Conservation (phyloP, 192 early-diverging fungal genomes). For the Coemansia sp. region DNA sequence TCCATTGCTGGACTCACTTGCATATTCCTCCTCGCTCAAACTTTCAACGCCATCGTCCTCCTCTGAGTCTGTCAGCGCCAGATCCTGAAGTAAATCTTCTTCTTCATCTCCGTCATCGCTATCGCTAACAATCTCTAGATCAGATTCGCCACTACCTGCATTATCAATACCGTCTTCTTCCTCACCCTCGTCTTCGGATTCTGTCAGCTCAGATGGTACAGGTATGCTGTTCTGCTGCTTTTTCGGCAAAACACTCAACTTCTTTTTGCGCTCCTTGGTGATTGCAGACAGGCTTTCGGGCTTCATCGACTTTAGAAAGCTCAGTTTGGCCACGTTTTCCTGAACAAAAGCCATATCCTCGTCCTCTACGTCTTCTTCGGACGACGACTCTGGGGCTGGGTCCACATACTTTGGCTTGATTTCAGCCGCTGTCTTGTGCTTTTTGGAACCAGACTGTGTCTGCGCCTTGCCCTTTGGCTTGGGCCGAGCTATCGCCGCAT, state of each 20-base stretch:
- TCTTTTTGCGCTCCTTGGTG: constrained; percentile 41
- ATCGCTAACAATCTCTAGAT: constrained; percentile 34
- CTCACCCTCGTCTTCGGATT: constrained; percentile 22
- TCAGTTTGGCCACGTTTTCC: constrained; percentile 29
- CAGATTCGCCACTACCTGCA: constrained; percentile 20
- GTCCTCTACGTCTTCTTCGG: constrained; percentile 40
- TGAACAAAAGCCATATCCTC: constrained; percentile 52
- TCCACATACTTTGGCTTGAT: not conserved
- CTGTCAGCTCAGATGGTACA: constrained; percentile 8
- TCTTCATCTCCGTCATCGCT: constrained; percentile 8
- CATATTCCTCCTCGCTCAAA: constrained; percentile 5
- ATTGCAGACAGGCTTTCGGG: constrained; percentile 27
- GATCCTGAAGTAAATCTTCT: constrained; percentile 10
- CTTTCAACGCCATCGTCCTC: constrained; percentile 9
- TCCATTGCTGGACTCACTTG: not conserved
- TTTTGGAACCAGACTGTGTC: constrained; percentile 1
- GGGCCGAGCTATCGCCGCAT: constrained; percentile 3
- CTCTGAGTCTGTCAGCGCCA: constrained; percentile 15
- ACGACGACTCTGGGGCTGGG: not conserved
- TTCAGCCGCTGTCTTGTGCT: constrained; percentile 5
- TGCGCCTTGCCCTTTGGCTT: constrained; percentile 6
- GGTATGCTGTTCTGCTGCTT: constrained; percentile 10
- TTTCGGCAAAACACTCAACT: not conserved
- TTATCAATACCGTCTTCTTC: constrained; percentile 10
- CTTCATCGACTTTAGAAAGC: constrained; percentile 40